phyloP scores from a whole-genome alignment of 73 alveolate genomes.

The Symbiodinium natans region DNA sequence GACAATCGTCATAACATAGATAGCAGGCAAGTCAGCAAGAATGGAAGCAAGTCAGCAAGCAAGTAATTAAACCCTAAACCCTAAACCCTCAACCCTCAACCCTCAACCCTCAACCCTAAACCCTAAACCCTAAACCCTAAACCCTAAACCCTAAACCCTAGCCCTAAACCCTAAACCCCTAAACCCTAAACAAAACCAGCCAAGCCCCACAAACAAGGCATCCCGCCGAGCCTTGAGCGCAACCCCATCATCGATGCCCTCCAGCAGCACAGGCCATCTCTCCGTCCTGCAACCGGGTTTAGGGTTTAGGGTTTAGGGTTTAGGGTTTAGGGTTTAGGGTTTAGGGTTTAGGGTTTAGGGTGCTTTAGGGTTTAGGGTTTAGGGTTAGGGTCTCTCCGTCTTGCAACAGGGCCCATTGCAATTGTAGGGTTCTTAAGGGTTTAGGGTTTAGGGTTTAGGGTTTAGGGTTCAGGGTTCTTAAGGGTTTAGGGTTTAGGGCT shows the following conservation, averaged over 20 bases:
- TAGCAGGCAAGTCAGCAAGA: no score
- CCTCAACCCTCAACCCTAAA: not conserved
- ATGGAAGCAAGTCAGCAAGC: no score
- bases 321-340: not conserved
- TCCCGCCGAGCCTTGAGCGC: not conserved
- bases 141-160: not conserved
- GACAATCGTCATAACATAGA: no score
- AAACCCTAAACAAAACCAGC: not conserved
- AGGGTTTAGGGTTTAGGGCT: not conserved
- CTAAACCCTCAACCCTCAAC: no score
- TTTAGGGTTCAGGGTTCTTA: no score
- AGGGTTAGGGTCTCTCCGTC: not conserved
- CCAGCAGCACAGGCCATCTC: conserved; percentile 4
- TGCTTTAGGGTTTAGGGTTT: not conserved
- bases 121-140: not conserved
- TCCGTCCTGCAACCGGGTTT: not conserved
- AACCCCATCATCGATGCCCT: not conserved
- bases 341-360: not conserved
- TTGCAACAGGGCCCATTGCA: no score
- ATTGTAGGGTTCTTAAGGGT: not conserved
- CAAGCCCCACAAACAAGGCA: no score
- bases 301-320: not conserved
- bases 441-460: no score
- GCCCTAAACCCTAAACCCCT: not conserved
- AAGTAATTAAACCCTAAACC: no score